Percentiles rank a stretch among this genome's conserved stretches.
phyloP scores from a whole-genome alignment of 2,329 filamentous ascomycete genomes.

The Ascosphaera pollenicola region DNA sequence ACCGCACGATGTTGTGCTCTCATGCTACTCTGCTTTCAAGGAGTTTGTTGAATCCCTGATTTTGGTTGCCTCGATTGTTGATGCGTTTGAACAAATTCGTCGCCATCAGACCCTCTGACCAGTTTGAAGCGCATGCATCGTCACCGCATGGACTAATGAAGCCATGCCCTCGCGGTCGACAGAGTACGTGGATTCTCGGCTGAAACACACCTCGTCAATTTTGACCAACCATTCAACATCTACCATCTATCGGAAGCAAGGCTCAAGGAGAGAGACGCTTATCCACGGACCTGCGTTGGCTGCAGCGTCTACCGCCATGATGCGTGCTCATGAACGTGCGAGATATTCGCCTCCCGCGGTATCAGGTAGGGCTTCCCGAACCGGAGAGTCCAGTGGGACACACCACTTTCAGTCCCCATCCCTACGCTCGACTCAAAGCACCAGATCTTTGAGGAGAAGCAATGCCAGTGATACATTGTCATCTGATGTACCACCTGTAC shows the following conservation, averaged over 20 bases:
- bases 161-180: neutral
- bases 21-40: too few relatives aligned
- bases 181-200: neutral
- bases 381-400: constrained; percentile 4
- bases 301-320: constrained; percentile 23
- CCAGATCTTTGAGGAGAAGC: neutral
- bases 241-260: neutral
- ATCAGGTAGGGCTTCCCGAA: constrained; percentile 10
- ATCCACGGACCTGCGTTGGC: constrained; percentile 15
- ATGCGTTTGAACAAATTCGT: too few relatives aligned
- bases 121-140: neutral
- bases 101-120: too few relatives aligned
- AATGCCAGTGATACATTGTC: constrained; percentile 4
- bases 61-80: too few relatives aligned
- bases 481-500: neutral
- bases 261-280: neutral
- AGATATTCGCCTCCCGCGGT: constrained; percentile 7
- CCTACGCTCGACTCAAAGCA: neutral
- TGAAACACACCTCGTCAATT: neutral
- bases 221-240: neutral
- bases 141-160: neutral
- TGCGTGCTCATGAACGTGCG: constrained; percentile 11
- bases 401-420: neutral
- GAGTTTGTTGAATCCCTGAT: too few relatives aligned
- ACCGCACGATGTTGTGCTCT: too few relatives aligned